Evolutionary conservation across 177 flowering plant species (phyloP), one percentile per base, ranked within the genome.

Genomic region (Tripterygium wilfordii): DNA sequence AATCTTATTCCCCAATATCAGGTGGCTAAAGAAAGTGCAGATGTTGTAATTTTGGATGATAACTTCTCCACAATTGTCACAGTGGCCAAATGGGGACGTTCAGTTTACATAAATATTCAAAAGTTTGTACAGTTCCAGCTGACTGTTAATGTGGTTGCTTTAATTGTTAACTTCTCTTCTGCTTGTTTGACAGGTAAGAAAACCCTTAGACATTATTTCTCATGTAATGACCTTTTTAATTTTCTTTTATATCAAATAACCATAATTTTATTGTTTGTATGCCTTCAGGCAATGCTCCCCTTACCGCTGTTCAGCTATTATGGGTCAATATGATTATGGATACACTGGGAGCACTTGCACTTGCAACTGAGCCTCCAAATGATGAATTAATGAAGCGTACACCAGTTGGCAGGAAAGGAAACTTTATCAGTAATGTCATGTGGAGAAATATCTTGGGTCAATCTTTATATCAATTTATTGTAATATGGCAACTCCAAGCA

Each of bases 311-410:
- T 51, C 89, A 82, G 40, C 83, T 82, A 6, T 56, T 82, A 60
- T 82, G 89, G 89, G 89, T 82, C 32, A 82, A 82, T 66, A 82
- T 82, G 89, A 82, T 82, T 31, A 82, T 82, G 89, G 86, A 80
- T 53, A 82, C 89, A 26, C 70, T 82, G 12, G 89, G 89, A 38
- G 89, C 89, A 15, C 82, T 82, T 51, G 89, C 89, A 9, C 67
- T 82, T 7, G 89, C 89, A 18, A 82, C 89, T 8, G 89, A 82
- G 64, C 86, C 89, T 38, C 89, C 89, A 21, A 77, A 57, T 2
- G 75, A 79, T 50, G 89, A 82, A 8, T 42, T 82, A 33, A 82
- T 82, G 89, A 79, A 77, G 68, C 75, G 77, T 42, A 0, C 68
- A 19, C 89, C 89, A 0, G 85, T 82, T 29, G 85, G 89, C 36